A percentile compares a stretch with the other conserved stretches of the same genome.
Conservation (phyloP, 148 eudicot species). For the Polygonum aviculare region DNA sequence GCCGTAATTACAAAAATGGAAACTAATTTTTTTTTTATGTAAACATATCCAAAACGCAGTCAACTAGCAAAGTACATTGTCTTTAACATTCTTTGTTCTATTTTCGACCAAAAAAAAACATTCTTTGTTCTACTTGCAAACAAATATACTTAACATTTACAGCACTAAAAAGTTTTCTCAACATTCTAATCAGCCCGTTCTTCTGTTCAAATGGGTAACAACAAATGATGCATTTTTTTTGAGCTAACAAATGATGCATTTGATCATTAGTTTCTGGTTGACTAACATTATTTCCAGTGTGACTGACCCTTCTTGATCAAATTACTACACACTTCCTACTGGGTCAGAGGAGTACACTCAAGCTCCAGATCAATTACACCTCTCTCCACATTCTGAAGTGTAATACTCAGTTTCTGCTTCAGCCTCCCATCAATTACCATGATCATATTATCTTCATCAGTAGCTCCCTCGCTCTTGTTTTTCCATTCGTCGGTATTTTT, state of each 20-base stretch:
- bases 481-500: slow-evolving; percentile 27
- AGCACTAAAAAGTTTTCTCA: not conserved
- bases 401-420: slow-evolving; percentile 62
- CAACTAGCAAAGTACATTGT: no score
- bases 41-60: no score
- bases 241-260: not conserved
- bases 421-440: slow-evolving; percentile 44
- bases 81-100: no score
- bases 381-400: slow-evolving; percentile 73
- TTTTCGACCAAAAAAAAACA: no score
- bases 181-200: not conserved
- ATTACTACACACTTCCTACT: slow-evolving; percentile 23
- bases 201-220: not conserved
- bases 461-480: slow-evolving; percentile 50
- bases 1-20: no score
- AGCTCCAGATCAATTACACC: slow-evolving; percentile 84
- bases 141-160: not conserved
- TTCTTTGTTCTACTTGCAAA: no score
- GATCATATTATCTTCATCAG: slow-evolving; percentile 54
- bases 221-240: not conserved
- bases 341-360: slow-evolving; percentile 84
- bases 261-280: not conserved
- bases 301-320: not conserved
- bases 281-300: not conserved
- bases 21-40: no score